Evolutionary conservation across 441 rosid genomes (phyloP), one percentile per base, ranked within the genome.

Genomic region (Adansonia gregorii): DNA sequence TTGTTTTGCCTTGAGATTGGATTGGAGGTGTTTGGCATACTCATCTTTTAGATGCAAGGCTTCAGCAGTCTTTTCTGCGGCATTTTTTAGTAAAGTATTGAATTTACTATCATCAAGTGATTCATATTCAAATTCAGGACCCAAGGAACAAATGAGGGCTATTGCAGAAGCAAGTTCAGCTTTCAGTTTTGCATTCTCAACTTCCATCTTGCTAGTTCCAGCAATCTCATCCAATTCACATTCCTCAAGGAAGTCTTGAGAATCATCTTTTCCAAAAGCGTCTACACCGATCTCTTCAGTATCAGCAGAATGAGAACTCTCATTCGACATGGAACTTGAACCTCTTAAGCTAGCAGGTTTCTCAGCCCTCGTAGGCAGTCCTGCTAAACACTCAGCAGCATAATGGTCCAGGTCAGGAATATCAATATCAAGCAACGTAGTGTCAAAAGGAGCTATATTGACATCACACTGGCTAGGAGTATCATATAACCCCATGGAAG

Each of bases 101-200:
- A 89, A 82, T 76, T 86, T 83, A 75, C 86, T 86, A 67, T 94
- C 97, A 87, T 91, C 97, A 64, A 89, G 84, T 20, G 84, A 72
- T 51, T 92, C 97, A 68, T 83, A 92, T 77, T 92, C 97, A 76
- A 85, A 73, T 58, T 91, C 93, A 72, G 88, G 95, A 78, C 84
- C 82, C 77, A 92, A 79, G 24, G 92, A 90, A 82, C 99, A 94
- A 22, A 94, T 89, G 24, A 78, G 54, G 71, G 98, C 97, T 81
- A 94, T 88, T 41, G 94, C 95, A 81, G 98, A 92, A 87, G 99
- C 99, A 86, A 94, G 98, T 67, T 97, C 98, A 49, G 99, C 99
- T 87, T 92, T 97, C 80, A 97, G 86, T 85, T 88, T 97, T 79
- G 97, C 97, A 83, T 94, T 94, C 89, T 94, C 98, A 82, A 97